Percentiles rank a stretch among this genome's conserved stretches.
Conservation (phyloP, 192 early-diverging fungal genomes). For the Globomyces pollinis-pini region DNA sequence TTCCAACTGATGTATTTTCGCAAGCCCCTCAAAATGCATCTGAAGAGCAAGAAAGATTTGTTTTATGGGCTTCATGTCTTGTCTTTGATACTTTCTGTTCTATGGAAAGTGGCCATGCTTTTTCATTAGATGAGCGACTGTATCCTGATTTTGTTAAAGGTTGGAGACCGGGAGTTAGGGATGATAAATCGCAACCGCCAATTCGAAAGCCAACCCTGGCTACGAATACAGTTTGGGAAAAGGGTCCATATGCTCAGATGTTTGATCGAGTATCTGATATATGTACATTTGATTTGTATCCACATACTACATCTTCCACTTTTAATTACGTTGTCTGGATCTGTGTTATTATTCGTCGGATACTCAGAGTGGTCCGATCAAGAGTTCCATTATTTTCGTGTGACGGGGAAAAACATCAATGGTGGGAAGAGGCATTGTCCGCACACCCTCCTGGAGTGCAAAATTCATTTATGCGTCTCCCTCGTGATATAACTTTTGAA, state of each 20-base stretch:
- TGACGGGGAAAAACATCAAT: not conserved
- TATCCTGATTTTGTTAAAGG: slow-evolving; percentile 10
- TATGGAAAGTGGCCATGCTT: slow-evolving; percentile 8
- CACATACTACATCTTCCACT: slow-evolving; percentile 4
- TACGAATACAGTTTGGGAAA: slow-evolving; percentile 5
- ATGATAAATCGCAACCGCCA: not conserved
- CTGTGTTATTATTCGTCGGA: slow-evolving; percentile 8
- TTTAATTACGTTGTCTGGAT: slow-evolving; percentile 12
- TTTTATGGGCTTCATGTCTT: slow-evolving; percentile 7
- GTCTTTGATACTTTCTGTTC: slow-evolving; percentile 13
- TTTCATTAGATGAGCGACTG: slow-evolving; percentile 5
- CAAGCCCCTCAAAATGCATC: not conserved
- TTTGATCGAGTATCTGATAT: slow-evolving; percentile 8
- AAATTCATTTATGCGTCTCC: not conserved
- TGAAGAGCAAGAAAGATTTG: slow-evolving; percentile 10
- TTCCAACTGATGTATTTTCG: not conserved
- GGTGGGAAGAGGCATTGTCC: not conserved
- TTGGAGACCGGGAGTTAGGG: not conserved
- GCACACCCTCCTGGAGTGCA: not conserved
- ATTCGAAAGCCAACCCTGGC: not conserved
- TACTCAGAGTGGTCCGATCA: slow-evolving; percentile 5
- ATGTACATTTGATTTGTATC: slow-evolving; percentile 7
- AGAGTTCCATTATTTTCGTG: not conserved
- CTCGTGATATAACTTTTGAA: not conserved
- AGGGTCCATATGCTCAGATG: slow-evolving; percentile 4